Evolutionary conservation across 176 grass and related monocot species (phyloP), one percentile per base, ranked within the genome.

Genomic region (Oryza glaberrima): DNA sequence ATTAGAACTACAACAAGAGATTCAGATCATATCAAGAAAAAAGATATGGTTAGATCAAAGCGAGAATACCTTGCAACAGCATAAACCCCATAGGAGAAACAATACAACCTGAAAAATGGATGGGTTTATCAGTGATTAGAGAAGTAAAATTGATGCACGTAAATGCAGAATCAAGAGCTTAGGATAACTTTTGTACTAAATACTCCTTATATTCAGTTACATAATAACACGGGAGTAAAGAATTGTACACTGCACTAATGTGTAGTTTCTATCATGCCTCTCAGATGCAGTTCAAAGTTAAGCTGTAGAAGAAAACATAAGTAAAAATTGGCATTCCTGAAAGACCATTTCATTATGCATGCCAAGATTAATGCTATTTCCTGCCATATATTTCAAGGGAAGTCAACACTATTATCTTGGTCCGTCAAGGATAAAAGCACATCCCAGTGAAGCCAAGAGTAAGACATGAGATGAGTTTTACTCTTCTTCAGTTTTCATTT

Each of bases 11-110:
- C 14, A 5, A 79, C 3, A 46, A 48, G 40, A 46, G 40, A 23
- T 15, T 73, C 5, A 79, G 35, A 2, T 23, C 43, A 65, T 86
- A 77, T 35, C 28, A 8, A n/a, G 19, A 20, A 63, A 46, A 20
- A 78, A 35, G 0, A 12, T 17, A 51, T 64, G 26, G 9, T 30
- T 73, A 61, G 49, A 86, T 76, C 11, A 64, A 28, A 63, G 44
- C 23, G 70, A 79, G 58, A 86, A 90, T 88, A 94, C 97, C 97
- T 99, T 96, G 84, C 92, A 92, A 86, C 97, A 99, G 73, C 82
- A 85, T 67, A 99, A 79, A 36, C 94, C 91, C 97, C 97, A 99
- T 83, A 96, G 77, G 20, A 96, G 86, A 86, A 99, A 94, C 82
- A 99, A 81, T 88, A 96, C 26, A 46, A 75, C 92, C 97, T 99